phyloP scores from a whole-genome alignment of 345 rosid genomes.

The Erysimum cheiranthoides region DNA sequence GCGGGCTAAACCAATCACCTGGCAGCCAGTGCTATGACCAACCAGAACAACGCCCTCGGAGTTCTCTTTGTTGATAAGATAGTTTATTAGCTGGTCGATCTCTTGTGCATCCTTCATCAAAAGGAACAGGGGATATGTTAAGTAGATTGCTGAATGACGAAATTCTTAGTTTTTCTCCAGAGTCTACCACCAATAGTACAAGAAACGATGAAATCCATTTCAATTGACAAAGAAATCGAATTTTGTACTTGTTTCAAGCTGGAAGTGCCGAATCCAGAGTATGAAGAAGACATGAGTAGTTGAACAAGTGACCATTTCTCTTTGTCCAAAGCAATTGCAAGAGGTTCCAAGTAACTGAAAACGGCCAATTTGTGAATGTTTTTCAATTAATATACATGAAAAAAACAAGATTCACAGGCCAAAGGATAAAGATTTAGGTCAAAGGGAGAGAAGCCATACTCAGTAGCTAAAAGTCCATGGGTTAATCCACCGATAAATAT shows the following conservation, averaged over 20 bases:
- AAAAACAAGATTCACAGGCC: constrained; percentile 4
- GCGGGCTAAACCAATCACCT: constrained; percentile 56
- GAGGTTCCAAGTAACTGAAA: constrained; percentile 91
- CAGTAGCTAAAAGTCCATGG: constrained; percentile 87
- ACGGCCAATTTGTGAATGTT: constrained; percentile 22
- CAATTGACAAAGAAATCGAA: neutral
- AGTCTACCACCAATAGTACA: constrained; percentile 5
- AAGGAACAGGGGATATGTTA: constrained; percentile 35
- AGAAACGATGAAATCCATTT: neutral
- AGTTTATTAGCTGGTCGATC: constrained; percentile 83
- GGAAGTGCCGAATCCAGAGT: constrained; percentile 89
- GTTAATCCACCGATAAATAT: constrained; percentile 89
- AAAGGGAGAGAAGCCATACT: constrained; percentile 52
- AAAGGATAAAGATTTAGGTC: neutral
- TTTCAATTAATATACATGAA: neutral
- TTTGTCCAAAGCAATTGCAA: constrained; percentile 85
- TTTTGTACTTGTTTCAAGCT: constrained; percentile 82
- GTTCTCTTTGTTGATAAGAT: constrained; percentile 93
- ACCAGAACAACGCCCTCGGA: constrained; percentile 92
- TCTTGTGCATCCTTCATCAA: constrained; percentile 82
- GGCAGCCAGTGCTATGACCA: constrained; percentile 98
- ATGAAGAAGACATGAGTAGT: constrained; percentile 84
- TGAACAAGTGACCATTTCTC: constrained; percentile 99
- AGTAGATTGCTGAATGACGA: neutral
- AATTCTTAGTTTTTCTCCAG: neutral